Evolutionary conservation across 169 alveolate species (phyloP).

Genomic region (Sarcocystis neurona): DNA sequence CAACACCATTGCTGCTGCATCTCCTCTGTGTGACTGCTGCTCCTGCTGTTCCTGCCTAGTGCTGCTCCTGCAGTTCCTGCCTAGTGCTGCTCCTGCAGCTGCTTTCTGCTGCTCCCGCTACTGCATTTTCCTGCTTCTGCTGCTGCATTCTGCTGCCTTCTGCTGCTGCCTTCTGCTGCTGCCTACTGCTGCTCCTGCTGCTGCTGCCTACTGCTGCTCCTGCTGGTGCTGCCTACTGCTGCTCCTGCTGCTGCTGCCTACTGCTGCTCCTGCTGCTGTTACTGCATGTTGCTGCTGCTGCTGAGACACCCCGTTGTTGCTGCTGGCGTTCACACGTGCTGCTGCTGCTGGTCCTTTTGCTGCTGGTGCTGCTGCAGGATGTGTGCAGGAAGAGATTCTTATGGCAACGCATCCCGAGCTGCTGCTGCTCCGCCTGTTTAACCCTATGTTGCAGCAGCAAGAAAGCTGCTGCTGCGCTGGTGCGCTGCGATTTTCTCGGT

Average conservation of each 20-base stretch:
- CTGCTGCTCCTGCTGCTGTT: background rate
- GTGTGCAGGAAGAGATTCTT: constrained; percentile 50
- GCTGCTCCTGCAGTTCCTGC: too few relatives aligned
- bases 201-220: too few relatives aligned
- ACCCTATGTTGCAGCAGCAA: constrained; percentile 25
- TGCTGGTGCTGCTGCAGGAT: constrained; percentile 6
- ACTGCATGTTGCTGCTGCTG: background rate
- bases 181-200: too few relatives aligned
- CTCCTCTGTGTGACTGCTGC: too few relatives aligned
- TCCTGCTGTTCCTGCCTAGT: too few relatives aligned
- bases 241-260: background rate
- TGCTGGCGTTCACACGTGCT: background rate
- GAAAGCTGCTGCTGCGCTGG: constrained; percentile 36
- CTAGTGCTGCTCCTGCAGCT: too few relatives aligned
- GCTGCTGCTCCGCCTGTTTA: constrained; percentile 41
- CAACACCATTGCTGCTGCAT: too few relatives aligned
- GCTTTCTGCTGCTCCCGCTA: too few relatives aligned
- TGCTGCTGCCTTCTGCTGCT: too few relatives aligned
- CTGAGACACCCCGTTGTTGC: background rate
- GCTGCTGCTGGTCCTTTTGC: background rate
- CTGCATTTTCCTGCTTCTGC: too few relatives aligned
- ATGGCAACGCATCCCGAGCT: constrained; percentile 54
- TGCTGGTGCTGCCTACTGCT: too few relatives aligned
- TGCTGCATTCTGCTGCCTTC: too few relatives aligned
- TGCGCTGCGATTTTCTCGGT: constrained; percentile 34